A percentile compares a stretch with the other conserved stretches of the same genome.
phyloP scores from a whole-genome alignment of 2,329 filamentous ascomycete genomes.

The Aureobasidium pullulans region DNA sequence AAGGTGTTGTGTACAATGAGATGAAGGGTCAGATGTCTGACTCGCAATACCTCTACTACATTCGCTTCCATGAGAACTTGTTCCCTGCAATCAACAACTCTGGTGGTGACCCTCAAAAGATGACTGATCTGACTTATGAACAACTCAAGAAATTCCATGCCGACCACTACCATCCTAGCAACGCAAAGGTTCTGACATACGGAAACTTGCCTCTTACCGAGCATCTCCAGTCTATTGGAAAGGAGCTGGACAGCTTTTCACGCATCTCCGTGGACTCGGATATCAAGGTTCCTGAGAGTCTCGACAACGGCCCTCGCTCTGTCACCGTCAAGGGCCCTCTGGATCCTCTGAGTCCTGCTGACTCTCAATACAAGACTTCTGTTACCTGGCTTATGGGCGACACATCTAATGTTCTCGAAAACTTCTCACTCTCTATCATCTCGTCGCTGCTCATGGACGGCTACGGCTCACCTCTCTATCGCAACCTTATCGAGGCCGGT shows the following conservation, averaged over 20 bases:
- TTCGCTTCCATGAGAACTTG: conserved; percentile 88
- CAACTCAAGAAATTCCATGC: conserved; percentile 83
- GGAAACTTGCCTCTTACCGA: conserved; percentile 81
- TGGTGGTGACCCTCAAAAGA: conserved; percentile 90
- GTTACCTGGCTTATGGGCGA: conserved; percentile 88
- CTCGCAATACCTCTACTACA: conserved; percentile 91
- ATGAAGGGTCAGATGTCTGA: conserved; percentile 99
- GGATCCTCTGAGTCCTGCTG: conserved; percentile 76
- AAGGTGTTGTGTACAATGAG: conserved; percentile 97
- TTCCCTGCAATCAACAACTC: conserved; percentile 95
- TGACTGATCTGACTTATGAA: conserved; percentile 88
- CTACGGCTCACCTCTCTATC: conserved; percentile 90
- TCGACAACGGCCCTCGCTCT: conserved; percentile 58
- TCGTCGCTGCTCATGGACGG: conserved; percentile 84
- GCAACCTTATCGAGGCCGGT: conserved; percentile 78
- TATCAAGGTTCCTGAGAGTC: conserved; percentile 67
- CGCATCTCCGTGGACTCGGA: conserved; percentile 62
- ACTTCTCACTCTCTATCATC: conserved; percentile 76
- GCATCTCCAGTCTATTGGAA: conserved; percentile 72
- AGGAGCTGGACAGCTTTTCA: conserved; percentile 65
- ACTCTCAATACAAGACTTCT: conserved; percentile 89
- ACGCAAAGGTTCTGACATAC: conserved; percentile 92
- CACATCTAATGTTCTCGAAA: conserved; percentile 73
- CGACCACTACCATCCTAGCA: conserved; percentile 94
- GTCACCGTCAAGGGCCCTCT: conserved; percentile 72